Evolutionary conservation across 441 rosid genomes (phyloP).

Genomic region (Erodium chrysanthum): DNA sequence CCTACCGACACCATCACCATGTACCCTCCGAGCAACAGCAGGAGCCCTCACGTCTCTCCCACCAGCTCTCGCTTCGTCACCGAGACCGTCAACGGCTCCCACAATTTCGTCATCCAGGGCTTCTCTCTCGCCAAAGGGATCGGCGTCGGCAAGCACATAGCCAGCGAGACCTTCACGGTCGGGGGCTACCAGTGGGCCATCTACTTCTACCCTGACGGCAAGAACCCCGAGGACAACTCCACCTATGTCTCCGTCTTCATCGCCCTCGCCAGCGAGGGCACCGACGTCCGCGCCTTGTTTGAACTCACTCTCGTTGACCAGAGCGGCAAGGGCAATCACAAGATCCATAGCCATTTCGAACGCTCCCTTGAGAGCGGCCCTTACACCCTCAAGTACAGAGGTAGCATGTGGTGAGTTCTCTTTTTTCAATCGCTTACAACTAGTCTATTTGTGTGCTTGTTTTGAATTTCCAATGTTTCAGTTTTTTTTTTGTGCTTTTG

Average conservation of each 20-base stretch:
- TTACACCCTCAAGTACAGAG: constrained; percentile 82
- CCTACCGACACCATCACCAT: neutral
- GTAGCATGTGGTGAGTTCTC: constrained; percentile 85
- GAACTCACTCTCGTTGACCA: constrained; percentile 87
- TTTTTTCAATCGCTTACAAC: neutral
- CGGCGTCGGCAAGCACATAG: constrained; percentile 74
- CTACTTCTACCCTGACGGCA: constrained; percentile 94
- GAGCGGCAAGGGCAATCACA: constrained; percentile 75
- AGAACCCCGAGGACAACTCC: constrained; percentile 80
- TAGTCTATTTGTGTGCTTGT: neutral
- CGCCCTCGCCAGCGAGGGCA: constrained; percentile 86
- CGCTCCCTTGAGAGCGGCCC: constrained; percentile 91
- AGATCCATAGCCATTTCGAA: constrained; percentile 93
- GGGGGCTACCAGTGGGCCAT: constrained; percentile 93
- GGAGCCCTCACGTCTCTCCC: constrained; percentile 15
- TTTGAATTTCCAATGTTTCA: too few species aligned
- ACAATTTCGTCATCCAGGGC: constrained; percentile 70
- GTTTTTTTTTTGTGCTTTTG: neutral
- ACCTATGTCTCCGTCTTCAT: constrained; percentile 74
- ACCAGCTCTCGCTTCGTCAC: constrained; percentile 58
- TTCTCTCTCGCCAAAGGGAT: constrained; percentile 73
- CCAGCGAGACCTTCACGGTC: constrained; percentile 69
- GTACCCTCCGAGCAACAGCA: constrained; percentile 10
- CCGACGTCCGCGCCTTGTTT: constrained; percentile 84
- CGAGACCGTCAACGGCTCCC: constrained; percentile 79